A percentile compares a stretch with the other conserved stretches of the same genome.
phyloP scores from a whole-genome alignment of 768 basidiomycete genomes.

The Phanerochaete carnosa region DNA sequence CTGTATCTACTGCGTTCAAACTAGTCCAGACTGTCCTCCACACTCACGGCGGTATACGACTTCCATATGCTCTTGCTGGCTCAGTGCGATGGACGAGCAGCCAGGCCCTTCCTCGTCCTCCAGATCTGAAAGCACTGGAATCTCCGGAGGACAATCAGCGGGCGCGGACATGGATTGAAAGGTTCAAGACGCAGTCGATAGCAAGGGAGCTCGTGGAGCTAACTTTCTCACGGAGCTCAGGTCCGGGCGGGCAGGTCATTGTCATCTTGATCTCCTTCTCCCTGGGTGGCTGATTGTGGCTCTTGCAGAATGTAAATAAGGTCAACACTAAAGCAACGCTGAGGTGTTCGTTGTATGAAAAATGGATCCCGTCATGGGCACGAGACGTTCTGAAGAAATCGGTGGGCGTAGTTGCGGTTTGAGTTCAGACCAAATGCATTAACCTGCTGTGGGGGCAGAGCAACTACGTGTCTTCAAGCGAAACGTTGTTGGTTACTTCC shows the following conservation, averaged over 20 bases:
- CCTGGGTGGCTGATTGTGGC: neutral
- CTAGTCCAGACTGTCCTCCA: no score
- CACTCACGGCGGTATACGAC: no score
- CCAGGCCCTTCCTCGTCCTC: slow-evolving; percentile 38
- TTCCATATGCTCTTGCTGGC: neutral
- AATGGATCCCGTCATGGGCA: slow-evolving; percentile 75
- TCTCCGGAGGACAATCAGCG: slow-evolving; percentile 39
- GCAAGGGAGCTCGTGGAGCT: slow-evolving; percentile 56
- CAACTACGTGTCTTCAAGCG: slow-evolving; percentile 63
- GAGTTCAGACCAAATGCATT: neutral
- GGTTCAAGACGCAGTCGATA: slow-evolving; percentile 44
- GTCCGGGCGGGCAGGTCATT: slow-evolving; percentile 78
- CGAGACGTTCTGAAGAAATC: slow-evolving; percentile 40
- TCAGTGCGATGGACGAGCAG: neutral
- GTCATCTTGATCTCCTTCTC: slow-evolving; percentile 1
- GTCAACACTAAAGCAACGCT: slow-evolving; percentile 80
- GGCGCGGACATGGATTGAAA: slow-evolving; percentile 53
- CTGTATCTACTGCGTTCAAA: no score
- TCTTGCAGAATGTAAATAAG: slow-evolving; percentile 76
- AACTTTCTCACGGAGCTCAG: slow-evolving; percentile 74
- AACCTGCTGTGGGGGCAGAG: slow-evolving; percentile 38
- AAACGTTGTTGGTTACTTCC: slow-evolving; percentile 68
- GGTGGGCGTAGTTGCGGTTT: slow-evolving; percentile 35
- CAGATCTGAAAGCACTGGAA: slow-evolving; percentile 32
- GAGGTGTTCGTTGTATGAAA: slow-evolving; percentile 51